These are phyloP conservation scores for Ciborinia camelliae DNA, from an alignment of 2,329 filamentous ascomycete genomes.

Conservation along the genomic window DNA sequence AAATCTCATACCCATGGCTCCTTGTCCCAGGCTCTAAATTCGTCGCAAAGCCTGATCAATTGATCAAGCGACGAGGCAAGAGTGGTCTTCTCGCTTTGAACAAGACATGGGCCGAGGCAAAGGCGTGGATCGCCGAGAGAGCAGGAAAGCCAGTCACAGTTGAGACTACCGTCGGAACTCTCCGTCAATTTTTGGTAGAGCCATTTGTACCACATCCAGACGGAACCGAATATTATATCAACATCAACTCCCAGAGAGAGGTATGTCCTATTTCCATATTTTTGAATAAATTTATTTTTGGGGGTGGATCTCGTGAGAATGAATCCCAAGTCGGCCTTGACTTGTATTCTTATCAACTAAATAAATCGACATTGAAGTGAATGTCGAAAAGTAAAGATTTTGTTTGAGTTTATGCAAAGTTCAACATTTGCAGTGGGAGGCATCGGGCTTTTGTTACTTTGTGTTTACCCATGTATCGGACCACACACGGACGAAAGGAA, in stretches of 20 bases:
- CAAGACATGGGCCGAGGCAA: conserved; percentile 93
- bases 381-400: conserved; percentile 37
- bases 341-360: not conserved
- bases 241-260: conserved; percentile 99
- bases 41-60: conserved; percentile 98
- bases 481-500: conserved; percentile 35
- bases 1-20: conserved; percentile 96
- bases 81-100: conserved; percentile 93
- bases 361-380: conserved; percentile 32
- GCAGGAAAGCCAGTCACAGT: conserved; percentile 91
- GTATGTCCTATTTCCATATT: conserved; percentile 58
- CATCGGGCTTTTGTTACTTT: conserved; percentile 28
- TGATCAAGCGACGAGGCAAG: conserved; percentile 99
- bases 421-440: conserved; percentile 27
- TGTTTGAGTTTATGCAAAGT: conserved; percentile 2
- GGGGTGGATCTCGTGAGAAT: not conserved
- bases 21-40: conserved; percentile 81
- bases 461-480: conserved; percentile 16
- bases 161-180: conserved; percentile 81
- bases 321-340: not conserved
- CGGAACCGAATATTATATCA: conserved; percentile 99
- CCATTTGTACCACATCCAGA: conserved; percentile 95
- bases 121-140: conserved; percentile 87
- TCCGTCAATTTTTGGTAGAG: conserved; percentile 96
- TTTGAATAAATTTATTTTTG: not conserved